These are phyloP conservation scores for Botrytis elliptica DNA, from an alignment of 2,329 filamentous ascomycete genomes.

Conservation along the genomic window DNA sequence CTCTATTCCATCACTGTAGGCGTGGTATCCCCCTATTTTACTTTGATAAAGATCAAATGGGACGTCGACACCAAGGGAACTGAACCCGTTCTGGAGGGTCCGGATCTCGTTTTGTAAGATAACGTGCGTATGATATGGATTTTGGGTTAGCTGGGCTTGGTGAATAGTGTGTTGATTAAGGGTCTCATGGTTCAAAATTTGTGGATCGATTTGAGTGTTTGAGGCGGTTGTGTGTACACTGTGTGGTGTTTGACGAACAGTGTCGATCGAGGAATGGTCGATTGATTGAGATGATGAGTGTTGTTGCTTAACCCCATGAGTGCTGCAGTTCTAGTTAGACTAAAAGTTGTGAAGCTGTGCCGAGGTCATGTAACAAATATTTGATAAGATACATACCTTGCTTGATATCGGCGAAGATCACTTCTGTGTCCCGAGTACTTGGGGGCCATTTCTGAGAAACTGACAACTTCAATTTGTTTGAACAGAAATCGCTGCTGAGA, in stretches of 20 bases:
- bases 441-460: background rate
- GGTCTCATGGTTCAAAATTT: background rate
- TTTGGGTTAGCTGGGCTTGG: background rate
- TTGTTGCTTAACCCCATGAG: background rate
- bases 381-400: slow-evolving; percentile 18
- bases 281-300: background rate
- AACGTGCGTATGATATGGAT: background rate
- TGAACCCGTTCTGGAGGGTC: slow-evolving; percentile 4
- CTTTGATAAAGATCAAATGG: slow-evolving; percentile 12
- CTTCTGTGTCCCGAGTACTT: background rate
- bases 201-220: background rate
- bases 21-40: background rate
- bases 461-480: background rate
- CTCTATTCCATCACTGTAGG: background rate
- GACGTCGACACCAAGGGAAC: slow-evolving; percentile 10
- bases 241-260: background rate
- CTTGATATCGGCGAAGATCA: slow-evolving; percentile 11
- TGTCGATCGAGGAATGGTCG: background rate
- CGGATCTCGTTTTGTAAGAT: background rate
- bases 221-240: background rate
- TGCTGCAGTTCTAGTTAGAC: slow-evolving; percentile 1
- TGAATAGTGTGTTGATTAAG: background rate
- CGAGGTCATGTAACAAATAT: background rate
- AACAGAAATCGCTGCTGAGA: background rate
- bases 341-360: background rate